Base-by-base conservation (phyloP, 345 rosid genomes). In the Rhizophora apiculata region DNA sequence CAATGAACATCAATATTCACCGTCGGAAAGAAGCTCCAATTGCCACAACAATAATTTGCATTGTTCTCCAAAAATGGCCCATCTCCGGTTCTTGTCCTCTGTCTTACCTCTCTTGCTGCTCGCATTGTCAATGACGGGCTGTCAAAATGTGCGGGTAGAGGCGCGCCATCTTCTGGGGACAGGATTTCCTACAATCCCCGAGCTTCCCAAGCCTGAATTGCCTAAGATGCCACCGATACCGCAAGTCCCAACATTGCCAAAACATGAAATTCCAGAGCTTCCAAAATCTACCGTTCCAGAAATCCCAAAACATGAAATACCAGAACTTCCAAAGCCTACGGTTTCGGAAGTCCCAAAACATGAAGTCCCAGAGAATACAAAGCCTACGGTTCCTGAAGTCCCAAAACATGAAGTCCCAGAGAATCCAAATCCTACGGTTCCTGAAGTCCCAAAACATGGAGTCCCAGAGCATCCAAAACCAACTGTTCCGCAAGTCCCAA, bases 191-290 rank as follows among this genome's bases (percentile, higher is more conserved):
- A 24, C 43, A 16, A 29, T 31, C 18, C 63, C 63, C 4, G 59
- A 43, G 69, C 54, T 64, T 57, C 58, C 72, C 30, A 59, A 68
- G 62, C 70, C 70, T 54, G 54, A 67, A 43, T 8, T 67, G 53
- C 70, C 70, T 19, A 5, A 56, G 13, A 6, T 67, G 11, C 54
- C 54, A 5, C 26, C 56, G 2, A 16, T 30, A 9, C 39, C 24
- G 24, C 24, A 24, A 24, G 21, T 60, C 5, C 76, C 75, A 2
- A 59, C 0, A 1, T 62, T 18, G 4, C 31, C 72, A 65, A 2
- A 54, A 68, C 32, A 21, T 64, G 0, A 53, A 53, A 6, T 53
- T 1, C 57, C 58, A 51, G 22, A 51, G 2, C n/a, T 51, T 1
- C 55, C 55, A 51, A 19, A 51, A 16, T n/a, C 1, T 21, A 24